Evolutionary conservation across 306 rosid genomes (phyloP), one percentile per base, ranked within the genome.

Genomic region (Adenanthera pavonina): DNA sequence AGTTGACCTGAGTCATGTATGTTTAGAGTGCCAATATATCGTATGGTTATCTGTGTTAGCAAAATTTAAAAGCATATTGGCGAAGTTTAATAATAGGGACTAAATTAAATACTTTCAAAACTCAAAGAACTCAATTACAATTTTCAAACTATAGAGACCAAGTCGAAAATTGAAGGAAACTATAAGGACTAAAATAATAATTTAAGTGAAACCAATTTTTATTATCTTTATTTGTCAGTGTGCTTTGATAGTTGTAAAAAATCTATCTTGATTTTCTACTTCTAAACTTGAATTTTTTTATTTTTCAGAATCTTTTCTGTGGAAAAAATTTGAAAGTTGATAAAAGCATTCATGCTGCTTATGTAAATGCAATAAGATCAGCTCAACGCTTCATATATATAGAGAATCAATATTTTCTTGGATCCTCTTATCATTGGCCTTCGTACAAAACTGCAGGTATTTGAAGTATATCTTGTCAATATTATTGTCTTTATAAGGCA

Each of bases 341-440:
- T 65, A 89, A 85, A 84, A 90, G 97, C 85, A 87, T 92, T 44
- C 97, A 92, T 76, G 60, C 77, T 47, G 94, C 97, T 48, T 92
- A 92, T 80, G 80, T 92, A 49, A 86, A 80, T 70, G 91, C 94
- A 33, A 92, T 92, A 83, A 85, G 97, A 85, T 87, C 92, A 5
- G 94, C 97, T 34, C 86, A 92, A 53, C 92, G 80, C 79, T 90
- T 87, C 57, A 59, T 92, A 85, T 92, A 92, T 81, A 88, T 92
- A 19, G 89, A 87, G 85, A 87, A 84, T 74, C 97, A 92, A 69
- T 92, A 90, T 76, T 90, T 92, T 69, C 80, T 92, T 80, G 97
- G 97, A 78, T 92, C 97, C 36, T 92, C 97, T 9, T 92, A 81
- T 75, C 88, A 81, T 47, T 92, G 97, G 97, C 92, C 94, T 10